Evolutionary conservation across 2,329 filamentous ascomycete species (phyloP), one percentile per base, ranked within the genome.

Genomic region (Sporothrix variecibatus): DNA sequence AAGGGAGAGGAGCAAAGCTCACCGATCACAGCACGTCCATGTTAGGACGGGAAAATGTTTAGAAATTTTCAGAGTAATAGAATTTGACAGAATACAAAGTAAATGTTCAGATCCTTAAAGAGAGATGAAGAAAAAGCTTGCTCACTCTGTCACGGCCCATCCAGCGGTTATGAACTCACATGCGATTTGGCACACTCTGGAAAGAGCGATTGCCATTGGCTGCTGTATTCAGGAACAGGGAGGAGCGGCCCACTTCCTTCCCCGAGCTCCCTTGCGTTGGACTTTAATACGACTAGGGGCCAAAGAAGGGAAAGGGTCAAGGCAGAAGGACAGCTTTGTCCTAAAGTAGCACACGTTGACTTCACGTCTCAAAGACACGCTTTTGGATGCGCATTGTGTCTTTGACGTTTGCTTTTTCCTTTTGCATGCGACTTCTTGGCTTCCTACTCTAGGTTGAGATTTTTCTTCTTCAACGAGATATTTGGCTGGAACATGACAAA

Each of bases 291-390:
- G 12, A 20, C 40, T 17, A 12, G n/a, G 26, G 46, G 51, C 51
- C 17, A n/a, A n/a, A n/a, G n/a, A n/a, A n/a, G n/a, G n/a, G 17
- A 23, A 23, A 53, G 40, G 56, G 23, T 34, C 20, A 31, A 28
- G 26, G 46, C 46, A 51, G 65, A 53, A 69, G 65, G 65, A 69
- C 65, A 69, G 65, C 65, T 69, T 69, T 53, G 20, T 69, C 43
- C 43, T 51, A 69, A 53, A 43, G 38, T 43, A 46, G 62, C 38
- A 65, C n/a, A 43, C 26, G n/a, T 56, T 23, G 26, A 15, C 9
- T 31, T 68, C 38, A 49, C 64, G 26, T 51, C 28, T 60, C 38
- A 26, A 65, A 65, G 62, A 43, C 62, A 65, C 62, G 38, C 62
- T 60, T 60, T 38, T 26, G n/a, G 9, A 23, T 43, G 20, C 11